Percentiles rank a stretch among this genome's conserved stretches.
Conservation (phyloP, 148 eudicot species). For the Fagopyrum esculentum region DNA sequence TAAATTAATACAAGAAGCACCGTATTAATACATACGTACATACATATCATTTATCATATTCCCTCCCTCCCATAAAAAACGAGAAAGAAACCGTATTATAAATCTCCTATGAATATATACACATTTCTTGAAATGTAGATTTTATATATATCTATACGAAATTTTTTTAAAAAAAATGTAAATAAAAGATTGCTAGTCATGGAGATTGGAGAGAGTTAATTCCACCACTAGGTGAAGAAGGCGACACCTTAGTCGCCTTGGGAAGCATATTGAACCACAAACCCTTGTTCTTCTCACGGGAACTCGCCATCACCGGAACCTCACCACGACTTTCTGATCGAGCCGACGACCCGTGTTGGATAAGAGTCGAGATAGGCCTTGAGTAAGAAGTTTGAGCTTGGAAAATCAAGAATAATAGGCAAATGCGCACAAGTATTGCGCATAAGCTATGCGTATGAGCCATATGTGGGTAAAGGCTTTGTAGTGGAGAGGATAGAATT, state of each 20-base stretch:
- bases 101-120: background rate
- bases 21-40: too few species aligned
- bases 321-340: background rate
- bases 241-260: background rate
- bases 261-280: background rate
- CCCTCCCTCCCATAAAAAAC: too few species aligned
- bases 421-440: background rate
- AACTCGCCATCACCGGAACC: background rate
- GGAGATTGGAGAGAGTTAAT: background rate
- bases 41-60: too few species aligned
- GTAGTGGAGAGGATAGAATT: too few species aligned
- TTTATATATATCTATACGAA: background rate
- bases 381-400: background rate
- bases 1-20: too few species aligned
- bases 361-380: background rate
- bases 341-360: background rate
- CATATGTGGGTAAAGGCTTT: background rate
- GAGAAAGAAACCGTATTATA: too few species aligned
- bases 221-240: background rate
- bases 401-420: background rate
- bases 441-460: background rate
- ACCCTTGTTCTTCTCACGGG: background rate
- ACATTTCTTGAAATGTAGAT: background rate
- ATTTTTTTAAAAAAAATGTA: background rate
- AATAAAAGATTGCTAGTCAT: background rate